Conservation (phyloP, 139 green algal species). For the Choricystis sp. region DNA sequence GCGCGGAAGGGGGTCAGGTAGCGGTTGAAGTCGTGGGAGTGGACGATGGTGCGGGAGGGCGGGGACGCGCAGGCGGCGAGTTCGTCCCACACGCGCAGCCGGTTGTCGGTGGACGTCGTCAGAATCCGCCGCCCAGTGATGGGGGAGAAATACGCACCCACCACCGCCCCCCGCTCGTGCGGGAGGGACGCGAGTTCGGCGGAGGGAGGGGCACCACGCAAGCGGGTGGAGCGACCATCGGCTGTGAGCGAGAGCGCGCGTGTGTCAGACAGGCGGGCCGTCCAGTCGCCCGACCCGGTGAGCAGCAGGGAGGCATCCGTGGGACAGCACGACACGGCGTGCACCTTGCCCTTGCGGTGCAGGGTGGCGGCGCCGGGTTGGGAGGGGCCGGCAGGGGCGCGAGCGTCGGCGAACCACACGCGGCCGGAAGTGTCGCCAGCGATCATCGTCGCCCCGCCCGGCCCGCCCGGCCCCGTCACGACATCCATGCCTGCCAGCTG, state of each 20-base stretch:
- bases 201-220: slow-evolving; percentile 8
- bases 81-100: slow-evolving; percentile 66
- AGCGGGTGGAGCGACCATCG: slow-evolving; percentile 20
- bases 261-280: slow-evolving; percentile 45
- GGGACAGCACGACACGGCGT: slow-evolving; percentile 45
- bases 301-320: slow-evolving; percentile 46
- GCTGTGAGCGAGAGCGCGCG: no score
- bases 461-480: neutral
- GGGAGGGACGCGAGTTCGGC: slow-evolving; percentile 15
- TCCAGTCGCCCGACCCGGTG: slow-evolving; percentile 64
- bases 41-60: slow-evolving; percentile 59
- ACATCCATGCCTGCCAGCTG: neutral
- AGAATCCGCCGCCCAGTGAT: slow-evolving; percentile 55
- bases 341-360: slow-evolving; percentile 20
- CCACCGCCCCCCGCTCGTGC: slow-evolving; percentile 51
- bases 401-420: slow-evolving; percentile 39
- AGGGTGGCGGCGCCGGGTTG: slow-evolving; percentile 10
- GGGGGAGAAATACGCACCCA: slow-evolving; percentile 65
- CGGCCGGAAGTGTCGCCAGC: slow-evolving; percentile 43
- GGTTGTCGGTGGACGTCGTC: slow-evolving; percentile 81
- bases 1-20: slow-evolving; percentile 73
- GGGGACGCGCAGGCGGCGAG: slow-evolving; percentile 1
- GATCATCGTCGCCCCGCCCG: slow-evolving; percentile 9
- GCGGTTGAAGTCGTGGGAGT: slow-evolving; percentile 87
- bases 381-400: slow-evolving; percentile 2